These are phyloP conservation scores for Helotiales sp. DNA, from an alignment of 2,329 filamentous ascomycete species.

Conservation along the genomic window DNA sequence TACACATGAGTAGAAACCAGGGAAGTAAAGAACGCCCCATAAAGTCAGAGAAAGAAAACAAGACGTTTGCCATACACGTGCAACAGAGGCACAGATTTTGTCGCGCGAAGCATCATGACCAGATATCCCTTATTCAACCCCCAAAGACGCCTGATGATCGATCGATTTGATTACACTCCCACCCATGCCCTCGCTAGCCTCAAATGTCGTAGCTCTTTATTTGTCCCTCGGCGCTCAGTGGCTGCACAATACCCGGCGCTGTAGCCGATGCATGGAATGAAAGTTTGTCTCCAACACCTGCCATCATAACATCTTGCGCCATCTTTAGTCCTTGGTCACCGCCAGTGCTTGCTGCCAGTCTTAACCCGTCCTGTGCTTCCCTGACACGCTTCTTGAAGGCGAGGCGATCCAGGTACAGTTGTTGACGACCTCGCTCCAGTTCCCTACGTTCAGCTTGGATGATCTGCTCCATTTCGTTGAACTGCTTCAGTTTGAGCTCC, in stretches of 20 bases:
- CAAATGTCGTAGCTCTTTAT: conserved; percentile 52
- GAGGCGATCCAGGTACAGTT: conserved; percentile 90
- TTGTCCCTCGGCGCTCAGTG: conserved; percentile 58
- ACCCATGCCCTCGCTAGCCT: conserved; percentile 22
- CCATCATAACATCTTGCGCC: conserved; percentile 42
- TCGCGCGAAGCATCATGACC: conserved; percentile 20
- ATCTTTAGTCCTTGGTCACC: conserved; percentile 44
- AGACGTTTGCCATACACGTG: conserved; percentile 15
- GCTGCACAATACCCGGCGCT: conserved; percentile 53
- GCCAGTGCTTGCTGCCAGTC: conserved; percentile 50
- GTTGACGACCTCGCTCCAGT: conserved; percentile 87
- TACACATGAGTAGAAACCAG: conserved; percentile 29
- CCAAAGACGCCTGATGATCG: conserved; percentile 34
- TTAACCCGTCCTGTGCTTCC: conserved; percentile 79
- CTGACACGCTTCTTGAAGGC: conserved; percentile 87
- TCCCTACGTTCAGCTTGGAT: conserved; percentile 91
- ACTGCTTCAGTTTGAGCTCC: conserved; percentile 93
- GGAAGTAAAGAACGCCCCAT: conserved; percentile 17
- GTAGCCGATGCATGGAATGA: conserved; percentile 55
- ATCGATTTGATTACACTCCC: conserved; percentile 27
- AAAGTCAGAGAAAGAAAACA: conserved; percentile 17
- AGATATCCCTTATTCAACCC: conserved; percentile 37
- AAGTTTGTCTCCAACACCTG: conserved; percentile 53
- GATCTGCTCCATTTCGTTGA: conserved; percentile 93
- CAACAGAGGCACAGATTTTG: conserved; percentile 28